phyloP scores from a whole-genome alignment of 805 yeast species.

The Vanderwaltozyma yarrowii region DNA sequence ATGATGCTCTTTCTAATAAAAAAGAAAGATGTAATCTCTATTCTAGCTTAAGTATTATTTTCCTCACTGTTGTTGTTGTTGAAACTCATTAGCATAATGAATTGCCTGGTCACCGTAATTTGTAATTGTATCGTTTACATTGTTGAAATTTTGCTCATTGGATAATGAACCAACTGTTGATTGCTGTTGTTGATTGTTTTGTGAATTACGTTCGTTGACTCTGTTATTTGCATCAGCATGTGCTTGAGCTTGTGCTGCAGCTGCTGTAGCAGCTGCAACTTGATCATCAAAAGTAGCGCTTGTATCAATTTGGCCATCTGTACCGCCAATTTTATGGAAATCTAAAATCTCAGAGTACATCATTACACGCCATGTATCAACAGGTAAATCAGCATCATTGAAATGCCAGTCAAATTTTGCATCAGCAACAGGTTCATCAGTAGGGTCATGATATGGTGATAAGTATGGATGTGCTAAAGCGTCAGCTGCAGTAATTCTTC shows the following conservation, averaged over 20 bases:
- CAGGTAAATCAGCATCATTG: slow-evolving; percentile 95
- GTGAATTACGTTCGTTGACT: slow-evolving; percentile 1
- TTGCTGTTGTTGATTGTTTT: slow-evolving; percentile 1
- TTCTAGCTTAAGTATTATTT: not conserved
- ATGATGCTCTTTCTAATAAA: no score
- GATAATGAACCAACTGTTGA: not conserved
- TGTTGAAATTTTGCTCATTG: slow-evolving; percentile 4
- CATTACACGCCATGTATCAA: slow-evolving; percentile 98
- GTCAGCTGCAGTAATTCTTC: slow-evolving; percentile 85
- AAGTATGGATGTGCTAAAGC: slow-evolving; percentile 85
- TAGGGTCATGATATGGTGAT: slow-evolving; percentile 93
- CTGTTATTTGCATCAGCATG: slow-evolving; percentile 19
- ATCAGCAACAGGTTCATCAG: slow-evolving; percentile 92
- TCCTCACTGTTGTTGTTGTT: slow-evolving; percentile 7
- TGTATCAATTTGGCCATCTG: slow-evolving; percentile 27
- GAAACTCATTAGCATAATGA: slow-evolving; percentile 27
- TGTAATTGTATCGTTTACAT: slow-evolving; percentile 17
- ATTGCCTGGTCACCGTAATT: slow-evolving; percentile 27
- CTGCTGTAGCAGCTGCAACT: slow-evolving; percentile 31
- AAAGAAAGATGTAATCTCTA: no score
- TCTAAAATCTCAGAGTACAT: slow-evolving; percentile 96
- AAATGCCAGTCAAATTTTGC: slow-evolving; percentile 96
- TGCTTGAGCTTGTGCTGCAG: slow-evolving; percentile 28
- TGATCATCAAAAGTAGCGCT: slow-evolving; percentile 29
- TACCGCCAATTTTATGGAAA: slow-evolving; percentile 78